A percentile compares a stretch with the other conserved stretches of the same genome.
Conservation (phyloP, 257 asterid species). For the Handroanthus guayacan region DNA sequence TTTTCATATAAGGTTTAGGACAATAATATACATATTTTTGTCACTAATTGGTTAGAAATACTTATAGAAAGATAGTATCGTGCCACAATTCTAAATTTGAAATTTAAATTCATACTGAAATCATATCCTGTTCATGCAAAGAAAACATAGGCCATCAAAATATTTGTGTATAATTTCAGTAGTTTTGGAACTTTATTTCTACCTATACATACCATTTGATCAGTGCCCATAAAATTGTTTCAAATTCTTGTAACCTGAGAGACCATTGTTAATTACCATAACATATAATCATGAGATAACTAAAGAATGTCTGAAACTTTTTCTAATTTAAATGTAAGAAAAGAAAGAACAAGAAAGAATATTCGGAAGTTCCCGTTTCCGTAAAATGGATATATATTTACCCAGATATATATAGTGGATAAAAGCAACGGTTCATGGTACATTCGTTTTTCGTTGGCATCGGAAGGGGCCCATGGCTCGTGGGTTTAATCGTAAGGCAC, state of each 20-base stretch:
- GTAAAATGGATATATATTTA: constrained; percentile 3
- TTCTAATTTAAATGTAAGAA: not conserved
- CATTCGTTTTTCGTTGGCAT: not conserved
- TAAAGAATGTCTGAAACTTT: constrained; percentile 18
- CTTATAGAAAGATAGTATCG: no score
- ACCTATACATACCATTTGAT: no score
- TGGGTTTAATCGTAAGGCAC: not conserved
- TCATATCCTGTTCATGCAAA: no score
- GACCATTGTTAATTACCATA: not conserved
- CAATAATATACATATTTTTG: no score
- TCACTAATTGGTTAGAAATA: no score
- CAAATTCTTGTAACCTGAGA: not conserved
- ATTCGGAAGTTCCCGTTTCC: not conserved
- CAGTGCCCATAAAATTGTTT: no score
- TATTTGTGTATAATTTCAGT: no score
- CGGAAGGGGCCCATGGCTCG: not conserved
- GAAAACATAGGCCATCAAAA: no score
- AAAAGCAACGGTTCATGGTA: constrained; percentile 1
- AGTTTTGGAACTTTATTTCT: no score
- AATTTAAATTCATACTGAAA: no score
- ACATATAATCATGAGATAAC: not conserved
- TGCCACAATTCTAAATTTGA: no score
- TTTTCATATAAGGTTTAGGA: no score
- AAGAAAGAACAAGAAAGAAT: not conserved
- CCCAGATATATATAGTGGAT: not conserved